Percentiles rank a stretch among this genome's conserved stretches.
phyloP scores from a whole-genome alignment of 2,329 filamentous ascomycete genomes.

The Amesomyces nigricolor region DNA sequence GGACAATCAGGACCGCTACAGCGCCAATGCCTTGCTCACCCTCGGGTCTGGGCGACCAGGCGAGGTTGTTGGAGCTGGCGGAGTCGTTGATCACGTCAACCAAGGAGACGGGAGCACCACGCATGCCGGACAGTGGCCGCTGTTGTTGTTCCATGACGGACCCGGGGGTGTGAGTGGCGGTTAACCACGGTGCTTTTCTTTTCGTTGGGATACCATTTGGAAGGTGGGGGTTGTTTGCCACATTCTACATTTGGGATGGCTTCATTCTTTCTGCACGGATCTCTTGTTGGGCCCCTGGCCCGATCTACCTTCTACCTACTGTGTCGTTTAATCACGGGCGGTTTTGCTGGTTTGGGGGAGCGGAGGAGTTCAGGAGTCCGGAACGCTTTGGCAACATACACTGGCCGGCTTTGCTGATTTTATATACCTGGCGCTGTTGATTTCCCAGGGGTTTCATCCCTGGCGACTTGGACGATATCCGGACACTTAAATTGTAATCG shows the following conservation, averaged over 20 bases:
- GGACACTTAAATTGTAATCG: no score
- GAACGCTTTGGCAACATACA: background rate
- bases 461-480: background rate
- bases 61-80: slow-evolving; percentile 16
- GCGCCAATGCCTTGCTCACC: slow-evolving; percentile 44
- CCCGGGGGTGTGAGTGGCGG: slow-evolving; percentile 10
- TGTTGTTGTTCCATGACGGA: slow-evolving; percentile 26
- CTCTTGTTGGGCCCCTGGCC: no score
- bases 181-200: background rate
- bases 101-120: slow-evolving; percentile 12
- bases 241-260: background rate
- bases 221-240: slow-evolving; percentile 3
- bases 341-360: background rate
- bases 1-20: slow-evolving; percentile 45
- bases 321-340: background rate
- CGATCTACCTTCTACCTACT: no score
- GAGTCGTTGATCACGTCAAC: slow-evolving; percentile 16
- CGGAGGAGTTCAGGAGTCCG: background rate
- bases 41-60: slow-evolving; percentile 34
- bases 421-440: background rate
- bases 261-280: background rate
- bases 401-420: background rate
- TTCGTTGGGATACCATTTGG: background rate
- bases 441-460: background rate
- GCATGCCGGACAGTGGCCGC: slow-evolving; percentile 26